These are phyloP conservation scores for Cylindrodendrum hubeiense DNA, from an alignment of 2,329 filamentous ascomycete genomes.

Conservation along the genomic window DNA sequence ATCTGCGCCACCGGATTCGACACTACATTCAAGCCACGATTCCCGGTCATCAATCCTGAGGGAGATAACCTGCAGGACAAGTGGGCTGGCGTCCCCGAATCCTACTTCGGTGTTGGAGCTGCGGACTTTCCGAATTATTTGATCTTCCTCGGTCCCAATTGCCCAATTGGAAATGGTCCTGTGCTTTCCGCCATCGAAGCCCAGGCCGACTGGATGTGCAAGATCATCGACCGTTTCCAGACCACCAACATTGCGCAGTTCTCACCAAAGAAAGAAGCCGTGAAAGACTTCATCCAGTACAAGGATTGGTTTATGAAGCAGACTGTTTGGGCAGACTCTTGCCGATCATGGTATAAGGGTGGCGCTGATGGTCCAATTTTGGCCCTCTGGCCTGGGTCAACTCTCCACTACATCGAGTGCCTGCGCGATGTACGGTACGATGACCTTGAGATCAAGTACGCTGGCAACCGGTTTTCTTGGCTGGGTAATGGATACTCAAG, in stretches of 20 bases:
- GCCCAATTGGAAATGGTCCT: conserved; percentile 51
- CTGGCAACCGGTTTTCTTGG: conserved; percentile 54
- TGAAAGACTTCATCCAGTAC: conserved; percentile 63
- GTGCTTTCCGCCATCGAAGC: conserved; percentile 59
- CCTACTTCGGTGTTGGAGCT: conserved; percentile 67
- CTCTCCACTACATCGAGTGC: conserved; percentile 63
- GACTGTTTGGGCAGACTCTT: conserved; percentile 54
- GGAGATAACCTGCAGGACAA: conserved; percentile 63
- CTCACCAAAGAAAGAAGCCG: conserved; percentile 58
- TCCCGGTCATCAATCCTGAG: conserved; percentile 61
- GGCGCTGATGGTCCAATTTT: conserved; percentile 57
- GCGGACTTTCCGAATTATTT: conserved; percentile 68
- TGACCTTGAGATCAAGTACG: conserved; percentile 58
- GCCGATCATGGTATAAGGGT: conserved; percentile 63
- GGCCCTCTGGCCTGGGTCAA: conserved; percentile 52
- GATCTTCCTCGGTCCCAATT: conserved; percentile 58
- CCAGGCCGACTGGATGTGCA: conserved; percentile 63
- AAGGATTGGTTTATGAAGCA: conserved; percentile 57
- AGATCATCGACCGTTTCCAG: conserved; percentile 62
- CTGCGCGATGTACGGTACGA: conserved; percentile 59
- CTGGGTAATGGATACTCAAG: conserved; percentile 59
- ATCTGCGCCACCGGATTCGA: conserved; percentile 71
- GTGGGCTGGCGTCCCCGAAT: conserved; percentile 60
- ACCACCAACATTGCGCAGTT: conserved; percentile 57
- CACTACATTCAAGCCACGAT: conserved; percentile 64